These are phyloP conservation scores for Colletotrichum musicola DNA, from an alignment of 2,329 filamentous ascomycete genomes.

Conservation along the genomic window DNA sequence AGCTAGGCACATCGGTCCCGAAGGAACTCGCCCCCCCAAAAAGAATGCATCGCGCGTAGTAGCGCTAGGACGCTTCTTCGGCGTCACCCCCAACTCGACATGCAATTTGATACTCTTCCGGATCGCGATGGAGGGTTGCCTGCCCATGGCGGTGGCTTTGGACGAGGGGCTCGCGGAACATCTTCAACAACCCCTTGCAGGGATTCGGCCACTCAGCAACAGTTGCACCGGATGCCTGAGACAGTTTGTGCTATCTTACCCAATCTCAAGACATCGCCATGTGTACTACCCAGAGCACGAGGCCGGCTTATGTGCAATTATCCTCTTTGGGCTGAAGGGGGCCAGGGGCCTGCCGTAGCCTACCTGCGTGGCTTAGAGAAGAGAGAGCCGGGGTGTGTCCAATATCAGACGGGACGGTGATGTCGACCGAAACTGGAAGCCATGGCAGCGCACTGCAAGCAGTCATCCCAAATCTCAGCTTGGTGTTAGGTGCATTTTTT, in stretches of 20 bases:
- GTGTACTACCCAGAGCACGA: slow-evolving; percentile 13
- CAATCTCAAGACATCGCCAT: neutral
- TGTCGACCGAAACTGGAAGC: slow-evolving; percentile 25
- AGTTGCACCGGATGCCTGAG: slow-evolving; percentile 27
- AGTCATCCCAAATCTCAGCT: slow-evolving; percentile 17
- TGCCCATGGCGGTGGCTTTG: slow-evolving; percentile 35
- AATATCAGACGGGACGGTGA: slow-evolving; percentile 36
- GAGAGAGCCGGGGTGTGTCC: slow-evolving; percentile 9
- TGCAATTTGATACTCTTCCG: slow-evolving; percentile 16
- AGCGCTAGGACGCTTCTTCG: slow-evolving; percentile 29
- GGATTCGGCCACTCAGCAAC: slow-evolving; percentile 9
- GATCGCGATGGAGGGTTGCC: slow-evolving; percentile 22
- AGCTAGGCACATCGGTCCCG: slow-evolving; percentile 31
- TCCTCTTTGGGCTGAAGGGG: neutral
- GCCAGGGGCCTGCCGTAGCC: neutral
- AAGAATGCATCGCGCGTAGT: neutral
- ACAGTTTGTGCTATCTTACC: slow-evolving; percentile 18
- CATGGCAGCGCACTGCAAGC: neutral
- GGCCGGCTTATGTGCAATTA: slow-evolving; percentile 7
- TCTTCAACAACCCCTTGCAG: slow-evolving; percentile 16
- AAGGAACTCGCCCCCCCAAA: neutral
- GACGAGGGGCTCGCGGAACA: slow-evolving; percentile 2
- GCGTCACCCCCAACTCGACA: slow-evolving; percentile 27
- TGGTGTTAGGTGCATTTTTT: neutral
- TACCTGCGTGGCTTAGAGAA: slow-evolving; percentile 20